Conservation (phyloP, 805 yeast genomes). For the Candida krabiensis region DNA sequence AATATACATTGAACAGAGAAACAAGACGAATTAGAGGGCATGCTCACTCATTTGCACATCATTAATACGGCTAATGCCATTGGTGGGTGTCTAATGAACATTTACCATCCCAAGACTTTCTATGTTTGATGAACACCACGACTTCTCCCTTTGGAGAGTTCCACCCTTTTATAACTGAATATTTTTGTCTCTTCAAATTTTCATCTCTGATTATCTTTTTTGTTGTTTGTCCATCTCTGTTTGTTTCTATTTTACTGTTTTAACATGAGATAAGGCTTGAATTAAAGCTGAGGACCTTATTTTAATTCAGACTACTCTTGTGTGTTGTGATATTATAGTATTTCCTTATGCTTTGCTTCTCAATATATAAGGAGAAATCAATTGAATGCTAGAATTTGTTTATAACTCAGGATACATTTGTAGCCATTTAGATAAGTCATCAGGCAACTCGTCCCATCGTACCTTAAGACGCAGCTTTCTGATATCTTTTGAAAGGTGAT, state of each 20-base stretch:
- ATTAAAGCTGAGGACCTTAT: background rate
- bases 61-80: no score
- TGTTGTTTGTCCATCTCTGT: background rate
- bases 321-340: conserved; percentile 1
- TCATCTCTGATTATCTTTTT: background rate
- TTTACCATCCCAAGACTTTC: no score
- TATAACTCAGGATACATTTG: conserved; percentile 12
- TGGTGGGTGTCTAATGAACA: no score
- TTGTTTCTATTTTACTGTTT: background rate
- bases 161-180: background rate
- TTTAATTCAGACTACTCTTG: background rate
- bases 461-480: conserved; percentile 16
- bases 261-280: background rate
- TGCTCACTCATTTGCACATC: no score
- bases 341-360: conserved; percentile 2
- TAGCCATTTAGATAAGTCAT: conserved; percentile 30
- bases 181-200: conserved; percentile 1
- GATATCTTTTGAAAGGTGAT: conserved; percentile 5
- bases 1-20: background rate
- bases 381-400: background rate
- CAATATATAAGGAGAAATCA: background rate
- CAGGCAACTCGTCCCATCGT: conserved; percentile 36
- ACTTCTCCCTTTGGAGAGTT: background rate
- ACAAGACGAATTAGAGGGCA: background rate
- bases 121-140: background rate